phyloP scores from a whole-genome alignment of 805 yeast genomes.

The Spathaspora sp. region DNA sequence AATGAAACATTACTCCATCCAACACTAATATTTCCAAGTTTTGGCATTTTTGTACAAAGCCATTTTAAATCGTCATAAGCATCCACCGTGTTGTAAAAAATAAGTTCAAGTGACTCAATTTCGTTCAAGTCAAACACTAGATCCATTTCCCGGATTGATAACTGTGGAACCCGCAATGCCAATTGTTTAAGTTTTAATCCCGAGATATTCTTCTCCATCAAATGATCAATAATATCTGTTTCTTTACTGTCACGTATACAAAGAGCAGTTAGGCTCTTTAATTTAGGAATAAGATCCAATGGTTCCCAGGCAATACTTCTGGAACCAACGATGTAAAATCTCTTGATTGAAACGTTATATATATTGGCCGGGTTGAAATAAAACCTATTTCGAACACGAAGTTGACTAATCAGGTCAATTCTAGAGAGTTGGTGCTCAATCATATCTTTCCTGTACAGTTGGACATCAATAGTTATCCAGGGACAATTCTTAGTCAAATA shows the following conservation, averaged over 20 bases:
- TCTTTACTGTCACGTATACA: background rate
- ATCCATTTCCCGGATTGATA: background rate
- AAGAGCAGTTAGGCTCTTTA: background rate
- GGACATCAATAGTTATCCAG: background rate
- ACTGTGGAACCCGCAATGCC: background rate
- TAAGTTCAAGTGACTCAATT: background rate
- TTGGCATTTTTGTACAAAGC: background rate
- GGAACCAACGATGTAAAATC: background rate
- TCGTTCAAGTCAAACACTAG: background rate
- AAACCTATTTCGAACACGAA: background rate
- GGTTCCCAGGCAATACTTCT: background rate
- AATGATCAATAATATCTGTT: background rate
- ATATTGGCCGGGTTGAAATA: background rate
- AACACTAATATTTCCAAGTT: background rate
- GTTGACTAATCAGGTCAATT: background rate
- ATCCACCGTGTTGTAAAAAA: background rate
- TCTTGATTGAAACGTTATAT: background rate
- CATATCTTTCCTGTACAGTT: background rate
- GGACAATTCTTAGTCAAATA: background rate
- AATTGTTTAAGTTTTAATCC: background rate
- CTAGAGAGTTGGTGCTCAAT: background rate
- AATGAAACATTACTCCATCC: background rate
- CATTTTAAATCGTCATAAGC: background rate
- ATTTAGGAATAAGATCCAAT: background rate
- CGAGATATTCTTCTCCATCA: background rate